Evolutionary conservation across 306 rosid genomes (phyloP).

Genomic region (Urtica urens): DNA sequence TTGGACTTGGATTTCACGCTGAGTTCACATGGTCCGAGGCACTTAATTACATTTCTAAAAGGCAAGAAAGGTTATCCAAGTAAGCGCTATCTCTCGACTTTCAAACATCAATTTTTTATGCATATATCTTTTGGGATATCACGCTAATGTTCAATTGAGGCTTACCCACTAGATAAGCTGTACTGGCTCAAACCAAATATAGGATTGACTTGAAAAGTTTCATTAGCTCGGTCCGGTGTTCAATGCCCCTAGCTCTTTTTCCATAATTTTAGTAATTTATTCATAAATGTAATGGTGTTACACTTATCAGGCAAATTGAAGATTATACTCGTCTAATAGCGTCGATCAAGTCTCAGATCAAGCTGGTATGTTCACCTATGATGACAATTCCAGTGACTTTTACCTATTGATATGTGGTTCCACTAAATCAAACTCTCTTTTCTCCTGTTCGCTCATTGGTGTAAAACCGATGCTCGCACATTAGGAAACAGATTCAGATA

Average conservation of each 20-base stretch:
- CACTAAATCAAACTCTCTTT: no score
- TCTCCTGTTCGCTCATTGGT: no score
- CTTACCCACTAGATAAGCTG: not conserved
- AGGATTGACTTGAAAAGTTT: no score
- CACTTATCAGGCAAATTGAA: slow-evolving; percentile 61
- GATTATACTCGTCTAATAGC: slow-evolving; percentile 70
- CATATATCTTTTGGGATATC: no score
- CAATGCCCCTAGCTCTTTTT: no score
- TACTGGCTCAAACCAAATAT: not conserved
- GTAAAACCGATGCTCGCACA: no score
- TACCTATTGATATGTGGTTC: no score
- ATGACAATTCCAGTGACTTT: slow-evolving; percentile 1
- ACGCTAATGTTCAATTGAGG: no score
- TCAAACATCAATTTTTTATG: no score
- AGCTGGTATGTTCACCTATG: slow-evolving; percentile 45
- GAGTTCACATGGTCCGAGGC: slow-evolving; percentile 96
- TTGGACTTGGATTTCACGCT: slow-evolving; percentile 91
- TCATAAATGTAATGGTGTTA: slow-evolving; percentile 9
- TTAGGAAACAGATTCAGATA: no score
- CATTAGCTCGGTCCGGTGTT: no score
- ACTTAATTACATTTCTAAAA: slow-evolving; percentile 45
- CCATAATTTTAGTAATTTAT: not conserved
- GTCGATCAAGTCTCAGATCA: slow-evolving; percentile 82
- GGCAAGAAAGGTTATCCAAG: slow-evolving; percentile 73
- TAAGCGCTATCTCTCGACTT: slow-evolving; percentile 19